Conservation (phyloP, 148 eudicot species). For the Spergularia bocconei region DNA sequence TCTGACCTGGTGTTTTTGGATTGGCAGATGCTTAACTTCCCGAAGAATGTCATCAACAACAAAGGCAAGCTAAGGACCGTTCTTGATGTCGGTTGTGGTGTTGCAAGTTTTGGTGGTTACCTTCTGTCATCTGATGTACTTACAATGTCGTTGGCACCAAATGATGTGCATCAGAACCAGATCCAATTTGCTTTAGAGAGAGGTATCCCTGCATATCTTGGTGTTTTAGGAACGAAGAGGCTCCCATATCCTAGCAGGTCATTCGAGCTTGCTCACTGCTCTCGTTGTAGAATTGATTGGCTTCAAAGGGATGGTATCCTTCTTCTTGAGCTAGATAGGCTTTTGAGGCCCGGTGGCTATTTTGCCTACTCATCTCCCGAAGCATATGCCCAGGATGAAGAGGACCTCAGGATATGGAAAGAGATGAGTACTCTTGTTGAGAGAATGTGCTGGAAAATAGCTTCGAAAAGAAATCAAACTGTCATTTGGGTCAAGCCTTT, state of each 20-base stretch:
- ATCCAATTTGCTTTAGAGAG: conserved; percentile 99
- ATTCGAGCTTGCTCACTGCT: conserved; percentile 96
- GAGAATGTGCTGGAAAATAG: conserved; percentile 98
- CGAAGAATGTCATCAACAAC: conserved; percentile 64
- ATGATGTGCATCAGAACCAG: conserved; percentile 98
- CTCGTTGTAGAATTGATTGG: conserved; percentile 99
- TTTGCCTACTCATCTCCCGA: conserved; percentile 99
- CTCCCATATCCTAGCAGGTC: conserved; percentile 98
- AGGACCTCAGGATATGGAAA: conserved; percentile 93
- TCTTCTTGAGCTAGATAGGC: conserved; percentile 88
- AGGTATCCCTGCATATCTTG: conserved; percentile 98
- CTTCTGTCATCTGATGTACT: conserved; percentile 84
- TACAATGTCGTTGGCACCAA: conserved; percentile 94
- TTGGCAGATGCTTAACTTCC: conserved; percentile 91
- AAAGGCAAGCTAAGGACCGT: conserved; percentile 81
- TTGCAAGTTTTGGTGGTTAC: conserved; percentile 99
- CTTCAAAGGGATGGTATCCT: conserved; percentile 98
- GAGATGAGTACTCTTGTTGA: conserved; percentile 96
- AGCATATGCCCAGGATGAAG: conserved; percentile 99
- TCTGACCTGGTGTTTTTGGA: conserved; percentile 11
- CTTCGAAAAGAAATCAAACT: conserved; percentile 86
- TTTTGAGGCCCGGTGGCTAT: conserved; percentile 95
- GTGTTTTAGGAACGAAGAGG: conserved; percentile 97
- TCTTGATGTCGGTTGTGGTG: conserved; percentile 98
- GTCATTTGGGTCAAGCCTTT: conserved; percentile 96